phyloP scores from a whole-genome alignment of 805 yeast species.

The Teunomyces lycoperdinae region DNA sequence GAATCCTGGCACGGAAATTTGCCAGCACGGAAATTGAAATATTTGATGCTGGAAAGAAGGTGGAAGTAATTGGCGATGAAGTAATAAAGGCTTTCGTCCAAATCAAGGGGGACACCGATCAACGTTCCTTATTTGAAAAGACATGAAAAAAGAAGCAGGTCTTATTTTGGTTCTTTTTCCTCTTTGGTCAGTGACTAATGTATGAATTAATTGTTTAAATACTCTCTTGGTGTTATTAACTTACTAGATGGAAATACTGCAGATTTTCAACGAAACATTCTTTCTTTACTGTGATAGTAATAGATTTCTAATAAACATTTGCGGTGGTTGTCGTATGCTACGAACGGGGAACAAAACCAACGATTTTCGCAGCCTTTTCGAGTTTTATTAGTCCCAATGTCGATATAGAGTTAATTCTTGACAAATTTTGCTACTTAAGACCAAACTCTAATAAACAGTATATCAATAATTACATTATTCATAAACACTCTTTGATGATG shows the following conservation, averaged over 20 bases:
- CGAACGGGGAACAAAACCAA: background rate
- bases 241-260: slow-evolving; percentile 2
- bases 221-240: too few relatives aligned
- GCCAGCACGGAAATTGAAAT: slow-evolving; percentile 36
- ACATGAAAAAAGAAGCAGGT: background rate
- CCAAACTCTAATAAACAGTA: background rate
- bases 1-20: slow-evolving; percentile 44
- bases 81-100: slow-evolving; percentile 29
- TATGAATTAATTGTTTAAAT: too few relatives aligned
- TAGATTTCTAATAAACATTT: slow-evolving; percentile 10
- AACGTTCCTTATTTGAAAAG: background rate
- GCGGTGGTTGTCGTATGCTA: slow-evolving; percentile 7
- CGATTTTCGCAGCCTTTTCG: slow-evolving; percentile 7
- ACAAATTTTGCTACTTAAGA: background rate
- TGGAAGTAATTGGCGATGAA: slow-evolving; percentile 34
- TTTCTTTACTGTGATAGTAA: slow-evolving; percentile 10
- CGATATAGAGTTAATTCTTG: slow-evolving; percentile 2
- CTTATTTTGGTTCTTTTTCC: background rate
- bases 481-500: slow-evolving; percentile 9
- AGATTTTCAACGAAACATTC: slow-evolving; percentile 8
- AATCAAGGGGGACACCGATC: slow-evolving; percentile 3
- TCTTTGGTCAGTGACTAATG: background rate
- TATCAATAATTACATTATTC: slow-evolving; percentile 9
- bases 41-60: slow-evolving; percentile 34
- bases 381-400: too few relatives aligned